Evolutionary conservation across 345 rosid species (phyloP).

Genomic region (Bruguiera sexangula): DNA sequence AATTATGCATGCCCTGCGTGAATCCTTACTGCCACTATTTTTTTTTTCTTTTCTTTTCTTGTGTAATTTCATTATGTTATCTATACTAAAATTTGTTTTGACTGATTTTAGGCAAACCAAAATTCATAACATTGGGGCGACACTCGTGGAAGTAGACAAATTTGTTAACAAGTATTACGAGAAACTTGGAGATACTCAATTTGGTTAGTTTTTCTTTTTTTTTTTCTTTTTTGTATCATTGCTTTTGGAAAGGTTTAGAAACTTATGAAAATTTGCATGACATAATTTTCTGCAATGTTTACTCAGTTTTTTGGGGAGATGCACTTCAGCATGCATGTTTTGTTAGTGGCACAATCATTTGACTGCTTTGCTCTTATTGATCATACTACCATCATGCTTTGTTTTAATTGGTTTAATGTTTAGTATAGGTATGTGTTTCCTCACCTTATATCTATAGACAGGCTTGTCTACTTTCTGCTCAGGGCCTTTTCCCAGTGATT

Average conservation of each 20-base stretch:
- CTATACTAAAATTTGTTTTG: conserved; percentile 11
- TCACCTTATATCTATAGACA: no score
- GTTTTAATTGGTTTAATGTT: no score
- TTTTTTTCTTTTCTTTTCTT: neutral
- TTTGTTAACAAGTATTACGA: conserved; percentile 88
- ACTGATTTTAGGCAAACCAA: conserved; percentile 77
- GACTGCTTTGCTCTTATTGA: no score
- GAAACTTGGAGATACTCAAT: conserved; percentile 63
- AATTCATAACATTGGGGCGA: conserved; percentile 83
- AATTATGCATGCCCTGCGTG: neutral
- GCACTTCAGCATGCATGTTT: no score
- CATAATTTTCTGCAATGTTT: neutral
- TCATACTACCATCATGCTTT: no score
- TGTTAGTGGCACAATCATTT: no score
- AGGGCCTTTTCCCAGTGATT: no score
- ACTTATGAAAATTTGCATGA: neutral
- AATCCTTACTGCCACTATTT: neutral
- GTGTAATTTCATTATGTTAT: neutral
- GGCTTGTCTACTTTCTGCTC: no score
- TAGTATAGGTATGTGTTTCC: no score
- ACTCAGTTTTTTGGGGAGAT: no score
- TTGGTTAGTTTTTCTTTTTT: conserved; percentile 43
- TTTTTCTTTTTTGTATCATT: neutral
- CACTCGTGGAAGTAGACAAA: conserved; percentile 80
- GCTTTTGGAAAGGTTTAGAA: neutral